Percentiles rank a stretch among this genome's conserved stretches.
These are phyloP conservation scores for Xylaria venustula DNA, from an alignment of 495 filamentous ascomycete genomes.

Conservation along the genomic window DNA sequence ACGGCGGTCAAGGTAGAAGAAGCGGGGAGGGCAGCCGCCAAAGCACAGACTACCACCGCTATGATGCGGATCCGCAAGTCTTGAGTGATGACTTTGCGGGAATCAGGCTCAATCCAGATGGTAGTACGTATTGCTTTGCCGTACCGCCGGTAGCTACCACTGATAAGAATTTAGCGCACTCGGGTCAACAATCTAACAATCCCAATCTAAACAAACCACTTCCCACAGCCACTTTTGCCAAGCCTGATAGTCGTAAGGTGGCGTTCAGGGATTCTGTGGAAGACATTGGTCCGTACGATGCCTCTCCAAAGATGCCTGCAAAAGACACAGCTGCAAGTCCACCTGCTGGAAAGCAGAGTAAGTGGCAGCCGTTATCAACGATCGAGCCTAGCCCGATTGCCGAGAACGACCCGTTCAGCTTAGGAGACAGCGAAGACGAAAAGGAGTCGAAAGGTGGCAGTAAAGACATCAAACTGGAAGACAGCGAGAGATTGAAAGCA, in stretches of 20 bases:
- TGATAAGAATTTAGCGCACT: conserved; percentile 19
- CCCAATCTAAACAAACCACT: conserved; percentile 78
- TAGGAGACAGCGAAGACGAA: conserved; percentile 95
- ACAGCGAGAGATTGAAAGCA: conserved; percentile 68
- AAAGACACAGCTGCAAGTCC: conserved; percentile 30
- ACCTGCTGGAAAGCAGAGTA: conserved; percentile 66
- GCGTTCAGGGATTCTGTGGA: conserved; percentile 75
- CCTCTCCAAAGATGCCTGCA: conserved; percentile 52
- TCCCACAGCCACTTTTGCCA: conserved; percentile 48
- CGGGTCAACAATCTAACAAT: conserved; percentile 43
- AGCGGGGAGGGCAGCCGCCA: conserved; percentile 53
- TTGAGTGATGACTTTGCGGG: conserved; percentile 88
- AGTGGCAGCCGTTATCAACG: conserved; percentile 92
- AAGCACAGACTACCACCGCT: conserved; percentile 81
- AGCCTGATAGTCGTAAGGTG: conserved; percentile 66
- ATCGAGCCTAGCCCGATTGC: conserved; percentile 84
- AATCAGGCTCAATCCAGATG: conserved; percentile 75
- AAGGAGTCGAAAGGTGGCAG: conserved; percentile 65
- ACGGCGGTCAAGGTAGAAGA: conserved; percentile 27
- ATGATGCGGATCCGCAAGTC: conserved; percentile 93
- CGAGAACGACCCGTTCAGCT: conserved; percentile 93
- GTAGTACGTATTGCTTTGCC: conserved; percentile 55
- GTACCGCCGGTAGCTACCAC: not conserved
- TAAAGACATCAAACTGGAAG: conserved; percentile 57
- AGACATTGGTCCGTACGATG: conserved; percentile 75